A percentile compares a stretch with the other conserved stretches of the same genome.
These are phyloP conservation scores for Apostasia shenzhenica DNA, from an alignment of 106 monocot genomes.

Conservation along the genomic window DNA sequence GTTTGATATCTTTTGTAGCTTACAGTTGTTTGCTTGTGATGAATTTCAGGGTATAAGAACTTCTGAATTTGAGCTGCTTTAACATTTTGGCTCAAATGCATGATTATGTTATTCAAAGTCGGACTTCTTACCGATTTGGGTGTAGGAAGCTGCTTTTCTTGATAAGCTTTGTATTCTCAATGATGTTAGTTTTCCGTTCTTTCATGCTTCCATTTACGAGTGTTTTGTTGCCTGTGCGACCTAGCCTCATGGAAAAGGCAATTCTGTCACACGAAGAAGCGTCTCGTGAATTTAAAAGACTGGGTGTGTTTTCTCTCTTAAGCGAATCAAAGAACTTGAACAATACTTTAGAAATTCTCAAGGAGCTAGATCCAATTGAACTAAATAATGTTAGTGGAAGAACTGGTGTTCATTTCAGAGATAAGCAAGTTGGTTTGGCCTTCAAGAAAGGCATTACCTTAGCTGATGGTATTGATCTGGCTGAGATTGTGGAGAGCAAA, in stretches of 20 bases:
- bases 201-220: constrained; percentile 26
- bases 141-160: constrained; percentile 25
- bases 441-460: background rate
- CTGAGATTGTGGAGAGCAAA: constrained; percentile 14
- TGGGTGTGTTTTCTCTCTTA: constrained; percentile 12
- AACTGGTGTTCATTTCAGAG: background rate
- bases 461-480: constrained; percentile 12
- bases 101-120: background rate
- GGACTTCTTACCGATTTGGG: background rate
- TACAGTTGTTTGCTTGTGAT: background rate
- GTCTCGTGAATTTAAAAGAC: background rate
- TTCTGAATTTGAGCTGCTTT: background rate
- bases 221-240: constrained; percentile 13
- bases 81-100: background rate
- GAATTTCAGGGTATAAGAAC: background rate
- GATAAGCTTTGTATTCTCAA: constrained; percentile 23
- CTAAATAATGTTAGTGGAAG: background rate
- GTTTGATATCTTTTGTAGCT: background rate
- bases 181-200: constrained; percentile 25
- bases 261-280: background rate
- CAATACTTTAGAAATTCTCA: background rate
- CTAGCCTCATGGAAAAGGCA: background rate
- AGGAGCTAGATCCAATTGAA: background rate
- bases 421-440: background rate
- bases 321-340: constrained; percentile 5